A percentile compares a stretch with the other conserved stretches of the same genome.
Evolutionary conservation across 768 basidiomycete species (phyloP).

Genomic region (Russula abietina): DNA sequence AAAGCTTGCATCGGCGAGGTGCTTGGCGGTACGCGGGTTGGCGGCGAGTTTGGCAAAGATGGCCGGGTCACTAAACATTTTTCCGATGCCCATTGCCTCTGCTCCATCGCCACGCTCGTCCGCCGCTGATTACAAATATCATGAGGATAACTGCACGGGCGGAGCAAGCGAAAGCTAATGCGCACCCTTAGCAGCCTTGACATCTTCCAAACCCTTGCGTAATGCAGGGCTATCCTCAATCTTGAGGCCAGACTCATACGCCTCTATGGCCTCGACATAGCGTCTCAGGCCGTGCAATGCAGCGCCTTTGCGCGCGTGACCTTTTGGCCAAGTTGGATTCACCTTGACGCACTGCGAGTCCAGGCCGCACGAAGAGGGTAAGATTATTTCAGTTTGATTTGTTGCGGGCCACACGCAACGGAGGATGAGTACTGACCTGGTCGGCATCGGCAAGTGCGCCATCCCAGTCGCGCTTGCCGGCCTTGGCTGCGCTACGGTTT

Average conservation of each 20-base stretch:
- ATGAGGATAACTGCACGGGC: background rate
- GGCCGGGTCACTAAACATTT: constrained; percentile 80
- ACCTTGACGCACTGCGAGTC: constrained; percentile 66
- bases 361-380: background rate
- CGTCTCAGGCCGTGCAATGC: constrained; percentile 77
- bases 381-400: background rate
- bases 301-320: constrained; percentile 87
- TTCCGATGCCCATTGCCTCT: constrained; percentile 60
- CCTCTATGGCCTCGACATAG: constrained; percentile 78
- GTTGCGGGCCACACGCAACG: background rate
- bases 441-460: constrained; percentile 85
- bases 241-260: constrained; percentile 77
- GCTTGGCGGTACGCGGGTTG: constrained; percentile 80
- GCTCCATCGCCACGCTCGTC: constrained; percentile 37
- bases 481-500: constrained; percentile 85
- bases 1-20: constrained; percentile 80
- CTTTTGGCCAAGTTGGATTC: constrained; percentile 82
- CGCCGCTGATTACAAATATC: constrained; percentile 27
- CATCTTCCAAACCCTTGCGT: constrained; percentile 84
- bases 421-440: constrained; percentile 49
- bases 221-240: constrained; percentile 77
- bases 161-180: constrained; percentile 1
- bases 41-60: constrained; percentile 75
- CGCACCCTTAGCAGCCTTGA: constrained; percentile 75
- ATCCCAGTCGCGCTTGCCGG: constrained; percentile 72